These are phyloP conservation scores for Suillus plorans DNA, from an alignment of 768 basidiomycete species.

Conservation along the genomic window DNA sequence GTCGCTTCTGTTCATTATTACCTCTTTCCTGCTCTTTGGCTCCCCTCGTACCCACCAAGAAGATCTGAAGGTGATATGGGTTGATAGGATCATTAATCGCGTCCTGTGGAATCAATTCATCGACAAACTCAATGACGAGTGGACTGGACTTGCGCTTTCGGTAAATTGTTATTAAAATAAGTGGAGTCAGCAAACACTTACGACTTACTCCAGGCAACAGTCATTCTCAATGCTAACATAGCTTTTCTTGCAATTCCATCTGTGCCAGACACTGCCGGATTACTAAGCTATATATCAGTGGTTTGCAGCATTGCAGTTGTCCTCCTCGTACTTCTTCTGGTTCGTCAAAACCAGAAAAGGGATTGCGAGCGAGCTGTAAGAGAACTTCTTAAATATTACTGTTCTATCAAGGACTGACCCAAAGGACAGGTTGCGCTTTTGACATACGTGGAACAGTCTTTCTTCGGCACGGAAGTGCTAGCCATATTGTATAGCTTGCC, in stretches of 20 bases:
- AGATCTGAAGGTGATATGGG: constrained; percentile 41
- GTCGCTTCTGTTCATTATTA: constrained; percentile 34
- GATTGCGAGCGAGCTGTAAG: constrained; percentile 23
- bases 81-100: constrained; percentile 41
- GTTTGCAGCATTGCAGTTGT: constrained; percentile 34
- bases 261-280: constrained; percentile 30
- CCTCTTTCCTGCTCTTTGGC: constrained; percentile 43
- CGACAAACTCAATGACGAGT: constrained; percentile 41
- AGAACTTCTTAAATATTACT: constrained; percentile 5
- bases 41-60: constrained; percentile 44
- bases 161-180: constrained; percentile 29
- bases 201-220: constrained; percentile 38
- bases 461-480: constrained; percentile 25
- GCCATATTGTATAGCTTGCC: constrained; percentile 33
- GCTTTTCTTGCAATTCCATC: constrained; percentile 47
- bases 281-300: constrained; percentile 36
- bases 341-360: constrained; percentile 35
- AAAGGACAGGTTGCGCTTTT: background rate
- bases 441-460: background rate
- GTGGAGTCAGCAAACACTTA: background rate
- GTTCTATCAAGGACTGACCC: background rate
- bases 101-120: constrained; percentile 42
- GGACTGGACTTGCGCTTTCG: constrained; percentile 47
- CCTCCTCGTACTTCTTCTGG: constrained; percentile 35
- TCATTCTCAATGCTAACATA: constrained; percentile 52